These are phyloP conservation scores for Apiosordaria backusii DNA, from an alignment of 495 filamentous ascomycete genomes.

Conservation along the genomic window DNA sequence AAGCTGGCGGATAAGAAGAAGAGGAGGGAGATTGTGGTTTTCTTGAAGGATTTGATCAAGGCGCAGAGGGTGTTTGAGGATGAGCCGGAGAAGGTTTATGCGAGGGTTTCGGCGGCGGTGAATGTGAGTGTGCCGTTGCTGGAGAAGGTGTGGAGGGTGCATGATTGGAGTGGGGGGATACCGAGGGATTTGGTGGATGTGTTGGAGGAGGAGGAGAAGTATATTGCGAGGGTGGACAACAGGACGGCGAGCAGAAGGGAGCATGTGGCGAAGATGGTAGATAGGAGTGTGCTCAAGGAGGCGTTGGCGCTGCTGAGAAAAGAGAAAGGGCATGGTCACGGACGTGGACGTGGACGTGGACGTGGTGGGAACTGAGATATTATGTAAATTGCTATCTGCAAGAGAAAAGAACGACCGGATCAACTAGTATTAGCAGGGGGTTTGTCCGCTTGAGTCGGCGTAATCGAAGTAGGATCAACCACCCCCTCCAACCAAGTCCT, in stretches of 20 bases:
- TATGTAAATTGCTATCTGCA: not conserved
- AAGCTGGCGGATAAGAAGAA: constrained; percentile 33
- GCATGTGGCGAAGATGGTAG: constrained; percentile 34
- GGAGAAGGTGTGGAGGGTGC: constrained; percentile 39
- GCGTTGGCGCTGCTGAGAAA: constrained; percentile 3
- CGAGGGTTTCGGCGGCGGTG: constrained; percentile 29
- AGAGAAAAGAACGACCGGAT: not conserved
- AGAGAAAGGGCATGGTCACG: not conserved
- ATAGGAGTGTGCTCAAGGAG: constrained; percentile 28
- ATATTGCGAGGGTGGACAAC: constrained; percentile 31
- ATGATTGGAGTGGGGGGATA: constrained; percentile 36
- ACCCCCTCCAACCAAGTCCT: not conserved
- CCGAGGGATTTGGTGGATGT: constrained; percentile 37
- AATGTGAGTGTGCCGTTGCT: constrained; percentile 33
- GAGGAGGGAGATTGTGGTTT: constrained; percentile 40
- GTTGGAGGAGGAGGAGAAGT: constrained; percentile 40
- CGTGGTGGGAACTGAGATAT: not conserved
- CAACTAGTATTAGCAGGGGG: not conserved
- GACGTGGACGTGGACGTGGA: not conserved
- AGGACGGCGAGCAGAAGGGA: constrained; percentile 28
- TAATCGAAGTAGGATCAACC: not conserved
- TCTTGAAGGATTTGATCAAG: constrained; percentile 37
- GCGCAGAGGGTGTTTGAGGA: constrained; percentile 34
- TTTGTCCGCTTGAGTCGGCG: not conserved
- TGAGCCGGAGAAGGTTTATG: constrained; percentile 34